Percentiles rank a stretch among this genome's conserved stretches.
These are phyloP conservation scores for Talaromyces sp. DNA, from an alignment of 2,329 filamentous ascomycete species.

Conservation along the genomic window DNA sequence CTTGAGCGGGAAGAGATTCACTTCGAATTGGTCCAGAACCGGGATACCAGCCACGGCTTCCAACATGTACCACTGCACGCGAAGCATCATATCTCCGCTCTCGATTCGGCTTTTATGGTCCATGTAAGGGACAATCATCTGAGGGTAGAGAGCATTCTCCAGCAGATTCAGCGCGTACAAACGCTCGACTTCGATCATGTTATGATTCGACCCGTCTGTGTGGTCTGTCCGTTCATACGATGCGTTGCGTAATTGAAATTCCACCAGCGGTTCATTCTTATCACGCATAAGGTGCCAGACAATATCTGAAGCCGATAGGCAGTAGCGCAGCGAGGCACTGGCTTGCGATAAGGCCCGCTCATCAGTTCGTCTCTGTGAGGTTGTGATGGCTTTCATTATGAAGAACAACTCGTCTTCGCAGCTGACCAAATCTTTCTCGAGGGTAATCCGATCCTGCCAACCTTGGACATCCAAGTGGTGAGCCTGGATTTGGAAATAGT, in stretches of 20 bases:
- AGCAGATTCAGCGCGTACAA: slow-evolving; percentile 87
- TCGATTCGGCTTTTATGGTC: slow-evolving; percentile 58
- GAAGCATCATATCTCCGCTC: slow-evolving; percentile 74
- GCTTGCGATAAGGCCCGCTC: slow-evolving; percentile 65
- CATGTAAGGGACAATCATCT: slow-evolving; percentile 88
- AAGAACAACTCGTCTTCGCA: slow-evolving; percentile 99
- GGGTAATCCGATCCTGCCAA: slow-evolving; percentile 83
- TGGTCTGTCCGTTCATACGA: slow-evolving; percentile 96
- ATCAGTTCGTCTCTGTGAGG: slow-evolving; percentile 79
- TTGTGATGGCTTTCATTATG: slow-evolving; percentile 99
- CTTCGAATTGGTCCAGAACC: slow-evolving; percentile 94
- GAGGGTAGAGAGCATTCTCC: slow-evolving; percentile 85
- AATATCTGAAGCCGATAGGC: slow-evolving; percentile 88
- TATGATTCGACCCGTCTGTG: slow-evolving; percentile 92
- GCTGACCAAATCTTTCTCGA: slow-evolving; percentile 81
- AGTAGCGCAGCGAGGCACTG: slow-evolving; percentile 81
- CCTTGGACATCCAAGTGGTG: slow-evolving; percentile 81
- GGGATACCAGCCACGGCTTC: slow-evolving; percentile 97
- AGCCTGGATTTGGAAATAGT: slow-evolving; percentile 89
- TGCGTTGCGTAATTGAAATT: slow-evolving; percentile 86
- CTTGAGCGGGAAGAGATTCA: slow-evolving; percentile 87
- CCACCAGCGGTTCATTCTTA: slow-evolving; percentile 79
- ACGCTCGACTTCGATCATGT: slow-evolving; percentile 80
- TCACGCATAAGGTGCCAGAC: slow-evolving; percentile 95
- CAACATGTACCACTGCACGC: slow-evolving; percentile 96